Conservation (phyloP, 192 early-diverging fungal genomes). For the Umbelopsis isabellina region DNA sequence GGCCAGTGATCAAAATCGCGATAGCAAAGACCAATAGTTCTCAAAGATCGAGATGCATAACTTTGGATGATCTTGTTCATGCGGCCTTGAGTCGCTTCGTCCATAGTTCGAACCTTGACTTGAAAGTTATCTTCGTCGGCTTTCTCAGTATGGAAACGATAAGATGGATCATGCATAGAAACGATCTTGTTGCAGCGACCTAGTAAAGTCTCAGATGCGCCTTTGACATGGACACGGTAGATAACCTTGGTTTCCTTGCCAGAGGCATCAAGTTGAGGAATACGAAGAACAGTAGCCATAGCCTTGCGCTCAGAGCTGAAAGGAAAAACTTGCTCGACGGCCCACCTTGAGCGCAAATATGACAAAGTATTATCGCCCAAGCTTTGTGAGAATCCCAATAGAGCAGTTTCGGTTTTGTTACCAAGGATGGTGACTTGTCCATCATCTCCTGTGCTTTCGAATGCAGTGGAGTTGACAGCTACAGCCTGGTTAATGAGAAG, state of each 20-base stretch:
- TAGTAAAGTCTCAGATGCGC: constrained; percentile 89
- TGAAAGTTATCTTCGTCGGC: constrained; percentile 33
- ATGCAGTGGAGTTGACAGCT: constrained; percentile 83
- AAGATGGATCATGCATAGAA: constrained; percentile 29
- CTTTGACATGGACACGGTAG: constrained; percentile 89
- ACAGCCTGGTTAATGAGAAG: constrained; percentile 70
- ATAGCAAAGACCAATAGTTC: constrained; percentile 90
- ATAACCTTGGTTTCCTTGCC: constrained; percentile 22
- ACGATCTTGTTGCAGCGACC: constrained; percentile 63
- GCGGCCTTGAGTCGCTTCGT: constrained; percentile 33
- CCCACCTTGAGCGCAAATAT: constrained; percentile 61
- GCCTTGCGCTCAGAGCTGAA: constrained; percentile 93
- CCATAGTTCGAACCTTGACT: constrained; percentile 40
- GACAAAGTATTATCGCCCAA: constrained; percentile 66
- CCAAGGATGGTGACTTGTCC: constrained; percentile 70
- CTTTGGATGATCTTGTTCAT: constrained; percentile 59
- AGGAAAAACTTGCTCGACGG: constrained; percentile 77
- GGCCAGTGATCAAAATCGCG: constrained; percentile 76
- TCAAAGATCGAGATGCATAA: constrained; percentile 82
- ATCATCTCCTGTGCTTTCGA: constrained; percentile 57
- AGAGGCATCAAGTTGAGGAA: constrained; percentile 50
- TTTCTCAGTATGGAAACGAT: constrained; percentile 3
- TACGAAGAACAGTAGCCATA: constrained; percentile 84
- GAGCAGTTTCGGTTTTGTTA: constrained; percentile 94
- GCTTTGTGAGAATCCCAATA: constrained; percentile 77